phyloP scores from a whole-genome alignment of 2,329 filamentous ascomycete species.

The Simplicillium aogashimaense region DNA sequence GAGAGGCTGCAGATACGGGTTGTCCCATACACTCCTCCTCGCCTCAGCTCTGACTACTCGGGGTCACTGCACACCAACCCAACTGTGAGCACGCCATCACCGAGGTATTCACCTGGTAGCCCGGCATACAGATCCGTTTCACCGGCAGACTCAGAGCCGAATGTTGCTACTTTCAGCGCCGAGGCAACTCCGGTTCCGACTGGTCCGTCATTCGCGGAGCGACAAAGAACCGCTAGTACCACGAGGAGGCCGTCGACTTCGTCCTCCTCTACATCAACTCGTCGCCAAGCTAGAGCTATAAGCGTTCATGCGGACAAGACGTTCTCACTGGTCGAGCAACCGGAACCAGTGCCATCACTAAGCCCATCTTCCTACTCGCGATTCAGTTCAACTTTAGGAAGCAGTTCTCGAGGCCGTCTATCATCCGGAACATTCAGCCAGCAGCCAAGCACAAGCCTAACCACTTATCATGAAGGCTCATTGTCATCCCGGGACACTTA shows the following conservation, averaged over 20 bases:
- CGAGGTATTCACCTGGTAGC: background rate
- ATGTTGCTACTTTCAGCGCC: constrained; percentile 1
- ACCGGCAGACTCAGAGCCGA: background rate
- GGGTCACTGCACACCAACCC: background rate
- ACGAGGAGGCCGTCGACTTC: constrained; percentile 14
- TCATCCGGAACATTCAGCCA: constrained; percentile 35
- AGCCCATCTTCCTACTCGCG: constrained; percentile 26
- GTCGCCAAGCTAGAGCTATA: constrained; percentile 27
- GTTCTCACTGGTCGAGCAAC: constrained; percentile 38
- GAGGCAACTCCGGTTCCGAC: background rate
- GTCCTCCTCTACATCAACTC: constrained; percentile 13
- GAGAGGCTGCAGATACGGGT: constrained; percentile 21
- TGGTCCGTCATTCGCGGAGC: background rate
- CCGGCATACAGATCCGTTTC: constrained; percentile 2
- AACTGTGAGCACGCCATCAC: background rate
- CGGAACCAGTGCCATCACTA: constrained; percentile 7
- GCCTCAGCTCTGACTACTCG: constrained; percentile 21
- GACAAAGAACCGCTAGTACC: constrained; percentile 4
- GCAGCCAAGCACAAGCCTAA: constrained; percentile 37
- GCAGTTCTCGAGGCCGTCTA: constrained; percentile 34
- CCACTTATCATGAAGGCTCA: constrained; percentile 31
- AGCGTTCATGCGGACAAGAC: constrained; percentile 47
- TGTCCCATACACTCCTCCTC: constrained; percentile 27
- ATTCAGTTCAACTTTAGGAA: constrained; percentile 35
- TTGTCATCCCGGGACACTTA: constrained; percentile 3